Conservation (phyloP, 768 basidiomycete species). For the Boletus vermiculosoides region DNA sequence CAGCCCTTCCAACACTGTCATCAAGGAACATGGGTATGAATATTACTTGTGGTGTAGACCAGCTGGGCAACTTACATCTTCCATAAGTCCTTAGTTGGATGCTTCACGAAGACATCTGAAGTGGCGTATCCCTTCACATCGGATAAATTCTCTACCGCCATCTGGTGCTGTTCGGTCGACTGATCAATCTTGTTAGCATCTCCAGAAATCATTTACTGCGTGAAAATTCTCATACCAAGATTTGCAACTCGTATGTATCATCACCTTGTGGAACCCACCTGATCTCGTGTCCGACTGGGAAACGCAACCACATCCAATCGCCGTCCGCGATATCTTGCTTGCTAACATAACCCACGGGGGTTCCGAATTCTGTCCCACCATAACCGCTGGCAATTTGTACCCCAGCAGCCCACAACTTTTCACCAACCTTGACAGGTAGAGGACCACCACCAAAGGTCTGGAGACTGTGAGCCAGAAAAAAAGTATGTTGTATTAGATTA, state of each 20-base stretch:
- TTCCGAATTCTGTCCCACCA: constrained; percentile 36
- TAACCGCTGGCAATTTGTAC: constrained; percentile 35
- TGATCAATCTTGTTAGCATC: not conserved
- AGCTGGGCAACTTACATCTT: constrained; percentile 24
- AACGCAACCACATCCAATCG: constrained; percentile 39
- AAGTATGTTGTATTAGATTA: not conserved
- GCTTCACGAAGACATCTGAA: constrained; percentile 42
- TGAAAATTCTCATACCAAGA: constrained; percentile 30
- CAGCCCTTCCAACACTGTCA: constrained; percentile 35
- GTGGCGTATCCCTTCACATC: constrained; percentile 44
- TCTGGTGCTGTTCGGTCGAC: not conserved
- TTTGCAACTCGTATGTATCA: constrained; percentile 37
- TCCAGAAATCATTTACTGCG: not conserved
- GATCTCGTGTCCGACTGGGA: constrained; percentile 19
- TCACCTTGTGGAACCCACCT: constrained; percentile 35
- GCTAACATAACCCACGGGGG: not conserved
- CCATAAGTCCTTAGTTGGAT: constrained; percentile 43
- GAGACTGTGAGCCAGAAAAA: not conserved
- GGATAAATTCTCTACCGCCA: constrained; percentile 35
- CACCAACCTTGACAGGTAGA: constrained; percentile 35
- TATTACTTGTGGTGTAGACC: accelerated
- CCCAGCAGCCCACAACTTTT: constrained; percentile 34
- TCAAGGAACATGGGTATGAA: not conserved
- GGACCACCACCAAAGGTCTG: constrained; percentile 42
- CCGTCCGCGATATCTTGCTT: constrained; percentile 15